Evolutionary conservation across 331 rosid species (phyloP).

Genomic region (Malus hybrid): DNA sequence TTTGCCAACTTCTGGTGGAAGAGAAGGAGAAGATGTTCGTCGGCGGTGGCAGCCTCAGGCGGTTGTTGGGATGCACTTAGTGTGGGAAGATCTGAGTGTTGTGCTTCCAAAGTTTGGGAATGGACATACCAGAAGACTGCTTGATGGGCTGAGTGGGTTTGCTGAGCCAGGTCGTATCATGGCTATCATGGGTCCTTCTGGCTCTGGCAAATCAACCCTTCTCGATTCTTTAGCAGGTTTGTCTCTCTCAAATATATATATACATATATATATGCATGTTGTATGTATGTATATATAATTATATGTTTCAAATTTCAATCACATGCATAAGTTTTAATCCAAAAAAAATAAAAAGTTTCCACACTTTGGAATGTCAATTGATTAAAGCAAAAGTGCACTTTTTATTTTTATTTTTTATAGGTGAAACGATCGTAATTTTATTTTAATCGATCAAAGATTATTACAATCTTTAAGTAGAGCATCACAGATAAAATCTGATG

Average conservation of each 20-base stretch:
- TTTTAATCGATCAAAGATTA: too few species aligned
- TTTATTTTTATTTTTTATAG: too few species aligned
- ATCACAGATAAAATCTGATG: too few species aligned
- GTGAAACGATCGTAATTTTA: too few species aligned
- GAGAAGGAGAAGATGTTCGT: background rate
- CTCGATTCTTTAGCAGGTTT: conserved; percentile 79
- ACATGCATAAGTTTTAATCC: too few species aligned
- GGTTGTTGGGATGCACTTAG: conserved; percentile 37
- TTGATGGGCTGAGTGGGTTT: conserved; percentile 64
- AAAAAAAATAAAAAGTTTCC: too few species aligned
- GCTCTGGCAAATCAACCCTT: conserved; percentile 78
- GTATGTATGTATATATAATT: too few species aligned
- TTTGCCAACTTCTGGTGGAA: background rate
- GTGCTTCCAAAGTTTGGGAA: conserved; percentile 58
- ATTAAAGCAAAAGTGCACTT: too few species aligned
- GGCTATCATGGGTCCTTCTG: conserved; percentile 94
- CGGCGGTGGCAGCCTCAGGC: background rate
- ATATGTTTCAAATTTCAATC: too few species aligned
- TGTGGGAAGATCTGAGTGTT: conserved; percentile 84
- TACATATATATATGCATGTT: background rate
- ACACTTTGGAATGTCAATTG: too few species aligned
- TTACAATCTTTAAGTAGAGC: too few species aligned
- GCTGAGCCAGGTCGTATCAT: conserved; percentile 82
- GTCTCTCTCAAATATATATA: background rate
- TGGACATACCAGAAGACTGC: conserved; percentile 61